Percentiles rank a stretch among this genome's conserved stretches.
Conservation (phyloP, 169 alveolate species). For the Plasmodium adleri region DNA sequence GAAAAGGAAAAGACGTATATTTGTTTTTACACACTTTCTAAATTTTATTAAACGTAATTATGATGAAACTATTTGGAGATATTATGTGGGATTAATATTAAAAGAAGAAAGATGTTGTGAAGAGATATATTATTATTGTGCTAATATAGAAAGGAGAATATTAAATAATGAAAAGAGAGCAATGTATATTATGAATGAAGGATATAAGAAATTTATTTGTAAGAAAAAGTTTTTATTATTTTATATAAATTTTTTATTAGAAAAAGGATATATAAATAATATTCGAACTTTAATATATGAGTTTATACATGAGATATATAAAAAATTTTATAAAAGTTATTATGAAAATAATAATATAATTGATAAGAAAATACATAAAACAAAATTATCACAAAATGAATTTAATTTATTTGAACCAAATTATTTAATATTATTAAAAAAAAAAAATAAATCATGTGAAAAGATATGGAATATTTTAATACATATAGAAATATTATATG, state of each 20-base stretch:
- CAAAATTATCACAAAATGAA: slow-evolving; percentile 41
- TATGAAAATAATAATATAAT: slow-evolving; percentile 4
- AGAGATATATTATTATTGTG: slow-evolving; percentile 67
- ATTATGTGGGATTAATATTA: slow-evolving; percentile 47
- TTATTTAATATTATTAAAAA: slow-evolving; percentile 55
- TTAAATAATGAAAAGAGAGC: slow-evolving; percentile 73
- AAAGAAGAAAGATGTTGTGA: slow-evolving; percentile 57
- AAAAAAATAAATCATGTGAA: slow-evolving; percentile 61
- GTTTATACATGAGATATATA: slow-evolving; percentile 34
- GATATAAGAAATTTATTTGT: slow-evolving; percentile 33
- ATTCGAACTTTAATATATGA: slow-evolving; percentile 39
- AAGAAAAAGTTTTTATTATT: slow-evolving; percentile 39
- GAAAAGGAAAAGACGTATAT: slow-evolving; percentile 47
- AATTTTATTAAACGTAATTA: slow-evolving; percentile 71
- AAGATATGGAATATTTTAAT: slow-evolving; percentile 49
- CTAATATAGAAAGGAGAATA: slow-evolving; percentile 62
- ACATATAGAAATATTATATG: slow-evolving; percentile 64
- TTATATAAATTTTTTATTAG: slow-evolving; percentile 49
- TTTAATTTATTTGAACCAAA: slow-evolving; percentile 46
- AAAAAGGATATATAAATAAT: slow-evolving; percentile 46
- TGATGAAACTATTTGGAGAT: slow-evolving; percentile 75
- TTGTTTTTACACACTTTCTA: slow-evolving; percentile 56
- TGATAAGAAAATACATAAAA: slow-evolving; percentile 2
- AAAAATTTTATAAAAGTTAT: slow-evolving; percentile 47
- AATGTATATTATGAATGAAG: slow-evolving; percentile 74